phyloP scores from a whole-genome alignment of 2,329 filamentous ascomycete species.

The Macrophomina phaseolina region DNA sequence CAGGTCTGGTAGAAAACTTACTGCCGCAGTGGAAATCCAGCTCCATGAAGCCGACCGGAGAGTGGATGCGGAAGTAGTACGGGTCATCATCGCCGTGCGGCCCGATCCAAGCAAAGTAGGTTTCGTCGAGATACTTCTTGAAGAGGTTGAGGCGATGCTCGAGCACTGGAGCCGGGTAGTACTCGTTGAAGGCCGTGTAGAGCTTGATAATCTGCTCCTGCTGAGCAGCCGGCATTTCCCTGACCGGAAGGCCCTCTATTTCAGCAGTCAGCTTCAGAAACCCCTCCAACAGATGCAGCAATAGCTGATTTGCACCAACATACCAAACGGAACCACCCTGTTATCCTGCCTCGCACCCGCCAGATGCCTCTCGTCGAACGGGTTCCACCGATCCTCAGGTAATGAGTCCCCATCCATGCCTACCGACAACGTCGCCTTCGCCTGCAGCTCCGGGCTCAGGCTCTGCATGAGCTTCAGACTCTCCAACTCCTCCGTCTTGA shows the following conservation, averaged over 20 bases:
- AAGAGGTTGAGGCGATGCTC: conserved; percentile 61
- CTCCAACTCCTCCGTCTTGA: conserved; percentile 67
- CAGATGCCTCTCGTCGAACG: conserved; percentile 78
- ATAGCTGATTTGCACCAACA: neutral
- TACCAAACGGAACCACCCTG: conserved; percentile 69
- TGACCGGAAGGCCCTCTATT: conserved; percentile 13
- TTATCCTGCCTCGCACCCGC: conserved; percentile 83
- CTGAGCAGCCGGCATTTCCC: conserved; percentile 53
- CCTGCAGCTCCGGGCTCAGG: conserved; percentile 55
- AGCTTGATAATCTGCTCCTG: conserved; percentile 63
- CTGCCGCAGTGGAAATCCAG: conserved; percentile 78
- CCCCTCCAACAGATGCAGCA: neutral
- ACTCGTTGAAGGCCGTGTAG: conserved; percentile 69
- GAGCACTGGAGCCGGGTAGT: conserved; percentile 65
- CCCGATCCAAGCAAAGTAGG: conserved; percentile 82
- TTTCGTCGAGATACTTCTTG: conserved; percentile 66
- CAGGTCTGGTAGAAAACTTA: neutral
- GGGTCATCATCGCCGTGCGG: conserved; percentile 69
- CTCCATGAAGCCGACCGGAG: conserved; percentile 74
- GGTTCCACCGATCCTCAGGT: conserved; percentile 71
- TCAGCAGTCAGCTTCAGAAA: neutral
- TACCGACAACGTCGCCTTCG: conserved; percentile 57
- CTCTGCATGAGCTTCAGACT: conserved; percentile 74
- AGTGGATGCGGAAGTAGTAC: conserved; percentile 81
- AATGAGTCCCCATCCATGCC: conserved; percentile 42